Evolutionary conservation across 208 protist genomes (phyloP), one percentile per base, ranked within the genome.

Genomic region (Wallacemonas sp.): DNA sequence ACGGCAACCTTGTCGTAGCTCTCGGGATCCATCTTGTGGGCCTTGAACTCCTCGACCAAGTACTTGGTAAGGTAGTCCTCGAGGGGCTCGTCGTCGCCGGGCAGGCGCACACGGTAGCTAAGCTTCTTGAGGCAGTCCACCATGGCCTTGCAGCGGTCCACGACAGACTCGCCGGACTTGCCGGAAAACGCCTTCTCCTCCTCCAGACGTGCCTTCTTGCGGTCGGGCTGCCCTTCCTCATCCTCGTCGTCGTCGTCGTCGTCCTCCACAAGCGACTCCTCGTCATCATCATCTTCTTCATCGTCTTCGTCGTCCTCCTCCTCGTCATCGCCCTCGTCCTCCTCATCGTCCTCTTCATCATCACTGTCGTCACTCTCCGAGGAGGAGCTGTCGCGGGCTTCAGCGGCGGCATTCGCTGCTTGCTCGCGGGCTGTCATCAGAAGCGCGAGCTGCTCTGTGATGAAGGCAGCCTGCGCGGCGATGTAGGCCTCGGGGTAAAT

Each of bases 101-200:
- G 82, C n/a, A 58, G 58, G 2, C 90, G 76, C 19, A 84, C 67
- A 33, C 79, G 83, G 67, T 91, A 87, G 58, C 68, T 52, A 11
- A 93, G 72, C 62, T 86, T 89, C 14, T 75, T 75, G 54, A 93
- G 76, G 65, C 80, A 92, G 23, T 77, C 73, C 27, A 65, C 71
- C 90, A 96, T 96, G 23, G 64, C 86, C 39, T 78, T 82, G 70
- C 82, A 90, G 23, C 85, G 86, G 64, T 81, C 65, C n/a, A 57
- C 77, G 14, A 82, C 29, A 14, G 63, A 64, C 14, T 70, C 58
- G 19, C 61, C 62, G 32, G 71, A 36, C 19, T 60, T 61, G 36
- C 64, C 61, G 34, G 6, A 30, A 33, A 23, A 46, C 17, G 17
- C 32, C 38, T 44, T 23, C 14, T 68, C 74, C 29, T 78, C 68